Percentiles rank a stretch among this genome's conserved stretches.
Evolutionary conservation across 2,329 filamentous ascomycete species (phyloP).

Genomic region (Talaromyces atroroseus): DNA sequence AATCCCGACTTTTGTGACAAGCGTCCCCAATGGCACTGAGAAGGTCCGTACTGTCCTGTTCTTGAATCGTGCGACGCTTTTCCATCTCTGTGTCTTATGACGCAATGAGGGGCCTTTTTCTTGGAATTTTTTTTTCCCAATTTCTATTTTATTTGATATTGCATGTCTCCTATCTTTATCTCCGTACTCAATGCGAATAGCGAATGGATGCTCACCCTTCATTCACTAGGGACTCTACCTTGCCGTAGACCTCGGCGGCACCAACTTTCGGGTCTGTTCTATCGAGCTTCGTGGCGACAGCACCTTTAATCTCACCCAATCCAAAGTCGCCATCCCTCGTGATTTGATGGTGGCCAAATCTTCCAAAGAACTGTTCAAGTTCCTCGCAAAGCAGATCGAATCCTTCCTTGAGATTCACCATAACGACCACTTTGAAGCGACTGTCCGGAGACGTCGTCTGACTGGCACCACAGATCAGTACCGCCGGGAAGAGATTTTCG

Average conservation of each 20-base stretch:
- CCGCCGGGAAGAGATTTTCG: slow-evolving; percentile 73
- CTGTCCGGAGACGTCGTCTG: slow-evolving; percentile 60
- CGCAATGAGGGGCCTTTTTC: not conserved
- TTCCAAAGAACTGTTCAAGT: slow-evolving; percentile 80
- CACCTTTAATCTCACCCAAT: slow-evolving; percentile 88
- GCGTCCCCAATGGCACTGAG: slow-evolving; percentile 93
- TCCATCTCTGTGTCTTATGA: slow-evolving; percentile 2
- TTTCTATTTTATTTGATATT: not conserved
- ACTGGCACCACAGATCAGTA: slow-evolving; percentile 55
- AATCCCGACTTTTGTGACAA: slow-evolving; percentile 95
- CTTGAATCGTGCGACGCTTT: not conserved
- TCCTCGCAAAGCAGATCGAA: slow-evolving; percentile 90
- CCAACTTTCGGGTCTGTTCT: slow-evolving; percentile 97
- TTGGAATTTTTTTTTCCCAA: not conserved
- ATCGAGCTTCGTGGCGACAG: slow-evolving; percentile 89
- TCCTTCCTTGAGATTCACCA: slow-evolving; percentile 82
- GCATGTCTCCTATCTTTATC: not conserved
- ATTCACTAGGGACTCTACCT: slow-evolving; percentile 76
- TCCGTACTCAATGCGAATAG: not conserved
- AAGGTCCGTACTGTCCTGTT: slow-evolving; percentile 55
- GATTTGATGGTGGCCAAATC: slow-evolving; percentile 86
- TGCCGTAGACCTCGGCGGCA: slow-evolving; percentile 94
- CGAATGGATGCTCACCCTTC: slow-evolving; percentile 16
- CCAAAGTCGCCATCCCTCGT: slow-evolving; percentile 84
- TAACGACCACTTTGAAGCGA: slow-evolving; percentile 72